Base-by-base conservation (phyloP, 495 filamentous ascomycete species). In the Penicillium maclennaniae region DNA sequence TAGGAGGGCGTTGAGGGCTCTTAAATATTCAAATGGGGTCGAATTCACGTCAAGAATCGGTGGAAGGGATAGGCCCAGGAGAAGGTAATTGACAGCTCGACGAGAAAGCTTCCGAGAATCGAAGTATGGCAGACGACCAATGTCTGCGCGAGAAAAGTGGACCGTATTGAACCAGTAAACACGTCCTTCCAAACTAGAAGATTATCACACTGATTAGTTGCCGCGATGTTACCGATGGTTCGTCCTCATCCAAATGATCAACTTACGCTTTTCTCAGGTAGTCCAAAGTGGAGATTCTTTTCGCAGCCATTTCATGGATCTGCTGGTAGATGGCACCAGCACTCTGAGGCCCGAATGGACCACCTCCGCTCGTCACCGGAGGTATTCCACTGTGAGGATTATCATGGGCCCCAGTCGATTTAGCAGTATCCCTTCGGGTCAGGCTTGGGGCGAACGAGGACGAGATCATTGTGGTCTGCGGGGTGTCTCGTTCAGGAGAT, bases 131-230 rank as follows among this genome's bases (percentile, higher is more conserved):
- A 96, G 83, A 54, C 83, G 86, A 27, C 80, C 70, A 27, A 97
- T 78, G 66, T 96, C 90, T 21, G 82, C 68, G 57, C 89, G 90
- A 54, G 88, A 86, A 69, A 96, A 96, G 67, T 93, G 85, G 41
- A 97, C 80, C 0, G 93, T 95, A 71, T 96, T 96, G 70, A 96
- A 96, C 91, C 92, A 97, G 74, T 96, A 97, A 20, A 96, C 84
- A 46, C 87, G 86, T 44, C 95, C 92, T 73, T 95, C 90, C 58
- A 96, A 88, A 20, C 91, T 96, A 61, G 34, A 48, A n/a, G 43
- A 17, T 39, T 16, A 39, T 19, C 38, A n/a, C 27, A 21, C 16
- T 17, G 7, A 28, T 51, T 43, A 56, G 47, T 43, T 31, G n/a
- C 25, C 34, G n/a, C 38, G 17, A 9, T n/a, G 6, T 16, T 37